Evolutionary conservation across 1,284 basidiomycete species (phyloP), one percentile per base, ranked within the genome.

Genomic region (Tetrapyrgos nigripes): DNA sequence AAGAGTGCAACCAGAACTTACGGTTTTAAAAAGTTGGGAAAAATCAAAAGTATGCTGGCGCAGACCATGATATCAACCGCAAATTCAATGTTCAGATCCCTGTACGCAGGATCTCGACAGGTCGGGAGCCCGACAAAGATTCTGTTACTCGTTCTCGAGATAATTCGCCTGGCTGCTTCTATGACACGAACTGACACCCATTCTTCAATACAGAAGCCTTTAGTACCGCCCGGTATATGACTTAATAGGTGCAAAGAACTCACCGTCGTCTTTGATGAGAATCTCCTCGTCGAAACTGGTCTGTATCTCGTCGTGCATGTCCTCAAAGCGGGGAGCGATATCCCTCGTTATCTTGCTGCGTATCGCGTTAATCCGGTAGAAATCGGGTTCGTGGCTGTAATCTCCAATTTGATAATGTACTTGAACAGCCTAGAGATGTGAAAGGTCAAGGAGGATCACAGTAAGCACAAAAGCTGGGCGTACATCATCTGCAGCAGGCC

Each of bases 231-330:
- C 2, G 19, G 43, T 24, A 58, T 19, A 17, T 5, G 29, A 27
- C 33, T 23, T 26, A 19, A 4, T 26, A 33, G 17, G 13, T 19
- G 55, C 27, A 27, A 3, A 14, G 17, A 17, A 59, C 67, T 67
- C 57, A 65, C 73, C 71, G 37, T 40, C 50, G 40, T 64, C 66
- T 31, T 57, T 50, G 5, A 59, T 24, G 26, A 72, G 67, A 26
- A 78, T 66, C 3, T 70, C 62, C 28, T 74, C 72, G 19, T 64
- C 50, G 62, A 77, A 76, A 3, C 75, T 63, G 19, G 66, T 58
- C 45, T 61, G 61, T 46, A 78, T 73, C 62, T 82, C 80, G 24
- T 80, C 73, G 35, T 69, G 57, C 3, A 81, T 67, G 3, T 73
- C 72, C 2, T 68, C 65, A 60, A 80, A 81, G 13, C 76, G 60